These are phyloP conservation scores for Calamus simplicifolius DNA, from an alignment of 176 grass and related monocot genomes.

Conservation along the genomic window DNA sequence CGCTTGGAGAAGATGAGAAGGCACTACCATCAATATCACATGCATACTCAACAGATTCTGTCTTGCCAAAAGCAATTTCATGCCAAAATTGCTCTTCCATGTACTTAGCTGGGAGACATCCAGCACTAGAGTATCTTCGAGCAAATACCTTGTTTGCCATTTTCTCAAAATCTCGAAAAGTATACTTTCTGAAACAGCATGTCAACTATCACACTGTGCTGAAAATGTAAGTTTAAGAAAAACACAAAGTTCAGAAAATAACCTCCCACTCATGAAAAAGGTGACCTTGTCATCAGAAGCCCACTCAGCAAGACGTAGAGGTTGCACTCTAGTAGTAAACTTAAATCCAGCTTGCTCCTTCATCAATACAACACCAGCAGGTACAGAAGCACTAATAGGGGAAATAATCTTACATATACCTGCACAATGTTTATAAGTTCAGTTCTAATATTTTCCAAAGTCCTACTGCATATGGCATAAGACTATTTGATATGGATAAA, in stretches of 20 bases:
- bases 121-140: slow-evolving; percentile 76
- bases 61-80: slow-evolving; percentile 94
- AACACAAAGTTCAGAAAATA: not conserved
- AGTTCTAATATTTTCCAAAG: not conserved
- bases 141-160: slow-evolving; percentile 91
- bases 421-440: slow-evolving; percentile 12
- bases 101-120: slow-evolving; percentile 65
- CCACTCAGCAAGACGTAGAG: slow-evolving; percentile 85
- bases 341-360: slow-evolving; percentile 91
- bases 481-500: no score
- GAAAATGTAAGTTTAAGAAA: not conserved
- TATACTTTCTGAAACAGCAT: slow-evolving; percentile 78
- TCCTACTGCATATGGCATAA: no score
- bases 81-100: slow-evolving; percentile 98
- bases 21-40: slow-evolving; percentile 98
- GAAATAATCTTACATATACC: slow-evolving; percentile 96
- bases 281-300: slow-evolving; percentile 71
- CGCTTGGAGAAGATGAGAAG: slow-evolving; percentile 75
- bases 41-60: slow-evolving; percentile 93
- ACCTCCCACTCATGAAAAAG: slow-evolving; percentile 97
- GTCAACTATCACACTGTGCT: slow-evolving; percentile 4
- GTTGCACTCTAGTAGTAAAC: slow-evolving; percentile 92
- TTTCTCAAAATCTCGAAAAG: slow-evolving; percentile 90
- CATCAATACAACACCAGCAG: slow-evolving; percentile 72
- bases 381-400: slow-evolving; percentile 65